Percentiles rank a stretch among this genome's conserved stretches.
Conservation (phyloP, 495 filamentous ascomycete genomes). For the Glarea lozoyensis region DNA sequence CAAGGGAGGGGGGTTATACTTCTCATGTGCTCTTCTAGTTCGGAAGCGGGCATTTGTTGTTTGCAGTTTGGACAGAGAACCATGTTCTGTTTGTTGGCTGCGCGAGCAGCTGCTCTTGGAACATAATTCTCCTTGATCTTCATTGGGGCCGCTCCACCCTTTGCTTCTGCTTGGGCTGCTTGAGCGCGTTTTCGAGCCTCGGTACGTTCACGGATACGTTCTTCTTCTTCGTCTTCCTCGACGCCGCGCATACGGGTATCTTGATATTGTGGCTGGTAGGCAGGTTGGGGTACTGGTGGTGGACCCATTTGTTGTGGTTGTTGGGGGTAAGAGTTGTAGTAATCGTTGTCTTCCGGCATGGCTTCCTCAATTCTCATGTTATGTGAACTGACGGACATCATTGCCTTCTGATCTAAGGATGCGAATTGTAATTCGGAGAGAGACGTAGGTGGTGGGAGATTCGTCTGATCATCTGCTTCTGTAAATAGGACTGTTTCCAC, state of each 20-base stretch:
- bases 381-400: conserved; percentile 64
- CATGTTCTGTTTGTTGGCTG: conserved; percentile 50
- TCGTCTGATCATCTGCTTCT: conserved; percentile 76
- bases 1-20: conserved; percentile 37
- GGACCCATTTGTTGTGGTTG: conserved; percentile 26
- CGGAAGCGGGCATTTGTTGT: conserved; percentile 74
- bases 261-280: conserved; percentile 19
- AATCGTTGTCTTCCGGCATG: conserved; percentile 73
- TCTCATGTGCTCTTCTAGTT: conserved; percentile 89
- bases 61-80: conserved; percentile 91
- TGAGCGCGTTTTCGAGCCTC: conserved; percentile 65
- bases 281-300: conserved; percentile 13
- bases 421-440: conserved; percentile 87
- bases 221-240: conserved; percentile 58
- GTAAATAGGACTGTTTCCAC: conserved; percentile 94
- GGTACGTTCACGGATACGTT: conserved; percentile 55
- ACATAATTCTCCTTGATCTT: conserved; percentile 91
- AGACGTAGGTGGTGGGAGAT: conserved; percentile 81
- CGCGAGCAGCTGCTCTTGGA: conserved; percentile 67
- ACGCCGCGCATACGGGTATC: conserved; percentile 23
- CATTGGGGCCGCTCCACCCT: conserved; percentile 64
- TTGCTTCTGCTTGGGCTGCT: conserved; percentile 69
- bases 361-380: conserved; percentile 90
- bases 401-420: conserved; percentile 88
- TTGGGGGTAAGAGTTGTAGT: conserved; percentile 45